phyloP scores from a whole-genome alignment of 2,329 filamentous ascomycete genomes.

The Ceratocystis colombiana region DNA sequence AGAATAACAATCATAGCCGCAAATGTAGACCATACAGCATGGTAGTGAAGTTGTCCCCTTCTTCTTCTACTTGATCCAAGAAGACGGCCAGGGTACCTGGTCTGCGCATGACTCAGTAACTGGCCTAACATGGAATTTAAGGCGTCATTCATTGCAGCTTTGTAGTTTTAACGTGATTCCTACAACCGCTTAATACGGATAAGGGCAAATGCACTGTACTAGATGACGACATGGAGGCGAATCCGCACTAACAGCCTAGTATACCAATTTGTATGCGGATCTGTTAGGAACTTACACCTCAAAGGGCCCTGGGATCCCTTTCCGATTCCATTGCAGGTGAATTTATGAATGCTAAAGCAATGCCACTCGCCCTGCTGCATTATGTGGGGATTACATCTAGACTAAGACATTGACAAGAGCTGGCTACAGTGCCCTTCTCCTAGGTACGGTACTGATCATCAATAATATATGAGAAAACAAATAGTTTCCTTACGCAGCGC shows the following conservation, averaged over 20 bases:
- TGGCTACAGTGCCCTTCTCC: background rate
- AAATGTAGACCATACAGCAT: background rate
- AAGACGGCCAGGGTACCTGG: background rate
- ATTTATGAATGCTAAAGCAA: background rate
- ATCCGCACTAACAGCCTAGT: background rate
- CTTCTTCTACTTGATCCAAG: background rate
- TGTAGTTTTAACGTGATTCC: too few relatives aligned
- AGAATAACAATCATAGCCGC: too few relatives aligned
- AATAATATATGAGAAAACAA: background rate
- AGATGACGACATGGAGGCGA: background rate
- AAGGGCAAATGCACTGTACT: background rate
- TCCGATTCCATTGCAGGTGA: background rate
- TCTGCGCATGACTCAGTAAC: background rate
- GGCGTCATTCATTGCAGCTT: background rate
- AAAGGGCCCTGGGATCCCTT: too few relatives aligned
- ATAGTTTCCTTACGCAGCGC: background rate
- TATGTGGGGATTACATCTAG: background rate
- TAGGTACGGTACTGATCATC: background rate
- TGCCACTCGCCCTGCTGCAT: background rate
- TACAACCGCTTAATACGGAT: background rate
- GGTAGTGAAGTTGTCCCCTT: background rate
- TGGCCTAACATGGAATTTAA: too few relatives aligned
- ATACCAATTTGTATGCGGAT: background rate
- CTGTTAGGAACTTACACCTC: constrained; percentile 8
- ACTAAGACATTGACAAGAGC: background rate